phyloP scores from a whole-genome alignment of 2,329 filamentous ascomycete genomes.

The Chaetomium sp. region DNA sequence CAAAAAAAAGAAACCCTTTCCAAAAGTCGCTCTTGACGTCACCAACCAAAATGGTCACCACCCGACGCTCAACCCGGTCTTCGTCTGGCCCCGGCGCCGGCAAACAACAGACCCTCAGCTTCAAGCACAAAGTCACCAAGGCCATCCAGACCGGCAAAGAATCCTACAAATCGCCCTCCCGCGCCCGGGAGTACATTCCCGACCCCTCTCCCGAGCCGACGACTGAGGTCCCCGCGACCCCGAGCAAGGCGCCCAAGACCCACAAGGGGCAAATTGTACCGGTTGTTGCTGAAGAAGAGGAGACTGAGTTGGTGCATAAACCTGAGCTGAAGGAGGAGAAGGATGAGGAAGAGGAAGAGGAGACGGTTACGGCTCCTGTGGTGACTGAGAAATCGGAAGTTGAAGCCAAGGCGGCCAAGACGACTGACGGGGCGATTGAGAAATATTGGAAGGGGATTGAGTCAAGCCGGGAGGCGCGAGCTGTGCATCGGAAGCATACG shows the following conservation, averaged over 20 bases:
- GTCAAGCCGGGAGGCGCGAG: constrained; percentile 55
- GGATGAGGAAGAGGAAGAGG: not conserved
- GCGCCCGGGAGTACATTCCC: constrained; percentile 29
- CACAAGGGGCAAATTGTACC: no score
- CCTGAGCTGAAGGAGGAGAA: constrained; percentile 12
- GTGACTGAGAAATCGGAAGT: constrained; percentile 18
- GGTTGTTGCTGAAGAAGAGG: no score
- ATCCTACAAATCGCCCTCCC: constrained; percentile 27
- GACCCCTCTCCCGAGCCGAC: constrained; percentile 8
- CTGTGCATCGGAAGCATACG: constrained; percentile 61
- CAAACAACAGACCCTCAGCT: constrained; percentile 52
- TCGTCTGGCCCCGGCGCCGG: constrained; percentile 28
- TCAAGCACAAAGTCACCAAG: constrained; percentile 53
- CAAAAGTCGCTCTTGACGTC: constrained; percentile 16
- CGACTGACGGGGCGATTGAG: constrained; percentile 63
- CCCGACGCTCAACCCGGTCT: constrained; percentile 38
- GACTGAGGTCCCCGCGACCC: no score
- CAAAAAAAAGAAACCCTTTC: not conserved
- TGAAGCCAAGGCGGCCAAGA: constrained; percentile 32
- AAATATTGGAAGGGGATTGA: constrained; percentile 75
- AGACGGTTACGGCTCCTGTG: not conserved
- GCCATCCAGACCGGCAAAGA: constrained; percentile 38
- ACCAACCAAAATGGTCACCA: constrained; percentile 38
- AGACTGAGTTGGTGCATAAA: no score
- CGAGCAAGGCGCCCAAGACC: no score